Evolutionary conservation across 106 monocot species (phyloP), one percentile per base, ranked within the genome.

Genomic region (Cymbidium sinense): DNA sequence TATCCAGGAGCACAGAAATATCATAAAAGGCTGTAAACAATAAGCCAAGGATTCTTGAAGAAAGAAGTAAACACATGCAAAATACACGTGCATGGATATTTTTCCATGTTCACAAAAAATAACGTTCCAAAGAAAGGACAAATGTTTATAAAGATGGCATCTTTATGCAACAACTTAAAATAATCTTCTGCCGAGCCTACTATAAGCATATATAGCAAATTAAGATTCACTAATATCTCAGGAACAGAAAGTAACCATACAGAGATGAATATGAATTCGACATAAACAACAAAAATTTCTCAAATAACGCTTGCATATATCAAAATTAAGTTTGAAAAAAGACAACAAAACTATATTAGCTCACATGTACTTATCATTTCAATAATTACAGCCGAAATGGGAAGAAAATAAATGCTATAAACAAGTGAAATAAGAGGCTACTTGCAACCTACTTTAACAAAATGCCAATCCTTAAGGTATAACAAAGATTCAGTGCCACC

Each of bases 381-480:
- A 27, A 44, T 1, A 43, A 74, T 74, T 74, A 44, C 41, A 74
- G 44, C 37, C 7, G 19, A 43, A 74, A 21, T 37, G 20, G 28
- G 3, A 44, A 0, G 9, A 1, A 12, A 44, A 44, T 74, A 12
- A 74, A 41, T 11, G 9, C 23, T 71, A 37, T 36, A 21, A n/a
- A 44, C 7, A 13, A 74, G 27, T 74, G 11, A 43, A 61, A 7
- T 34, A 43, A 69, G 9, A 25, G n/a, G 36, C 23, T 34, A 37
- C 25, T 34, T 43, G 70, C 11, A 58, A 72, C 39, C 75, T 39
- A 99, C 98, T 92, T 94, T 94, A 15, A 87, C 87, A 89, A 99
- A 99, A 79, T 99, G 98, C 94, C 98, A 99, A 52, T 99, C 98
- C 81, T 99, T 99, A 30, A 99, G 92, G 78, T 99, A 99, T 5